Conservation (phyloP, 2,329 filamentous ascomycete species). For the Aspergillus eucalypticola region DNA sequence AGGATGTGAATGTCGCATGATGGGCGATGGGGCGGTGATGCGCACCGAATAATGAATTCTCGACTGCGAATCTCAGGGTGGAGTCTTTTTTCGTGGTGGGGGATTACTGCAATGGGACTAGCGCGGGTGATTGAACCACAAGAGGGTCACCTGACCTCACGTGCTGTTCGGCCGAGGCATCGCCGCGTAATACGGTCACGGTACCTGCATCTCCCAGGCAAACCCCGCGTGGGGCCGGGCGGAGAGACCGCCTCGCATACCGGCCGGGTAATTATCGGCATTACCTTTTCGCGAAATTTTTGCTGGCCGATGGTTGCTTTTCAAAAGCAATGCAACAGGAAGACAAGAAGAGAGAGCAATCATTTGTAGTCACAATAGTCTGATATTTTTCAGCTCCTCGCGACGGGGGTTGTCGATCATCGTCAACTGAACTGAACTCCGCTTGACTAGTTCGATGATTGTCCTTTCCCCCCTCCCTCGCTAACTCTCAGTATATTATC, state of each 20-base stretch:
- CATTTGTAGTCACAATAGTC: too few species aligned
- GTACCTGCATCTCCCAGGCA: constrained; percentile 7
- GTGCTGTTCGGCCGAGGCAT: constrained; percentile 7
- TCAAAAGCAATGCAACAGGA: too few species aligned
- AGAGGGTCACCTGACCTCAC: constrained; percentile 14
- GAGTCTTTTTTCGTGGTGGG: constrained; percentile 7
- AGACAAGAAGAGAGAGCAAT: too few species aligned
- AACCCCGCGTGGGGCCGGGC: constrained; percentile 6
- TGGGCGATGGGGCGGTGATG: background rate
- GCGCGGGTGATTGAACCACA: background rate
- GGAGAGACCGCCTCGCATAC: constrained; percentile 17
- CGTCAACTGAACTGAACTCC: background rate
- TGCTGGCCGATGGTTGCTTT: background rate
- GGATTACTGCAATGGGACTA: constrained; percentile 9
- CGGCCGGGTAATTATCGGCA: constrained; percentile 22
- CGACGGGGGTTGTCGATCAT: background rate
- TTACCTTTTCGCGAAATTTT: background rate
- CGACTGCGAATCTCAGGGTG: constrained; percentile 7
- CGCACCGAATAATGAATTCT: constrained; percentile 11
- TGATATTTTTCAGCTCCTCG: background rate
- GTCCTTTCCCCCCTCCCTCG: background rate
- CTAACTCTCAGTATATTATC: background rate
- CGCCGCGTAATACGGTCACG: constrained; percentile 4
- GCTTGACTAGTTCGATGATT: background rate
- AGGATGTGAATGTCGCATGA: background rate